Evolutionary conservation across 1,284 basidiomycete species (phyloP).

Genomic region (Cryptococcus sp.): DNA sequence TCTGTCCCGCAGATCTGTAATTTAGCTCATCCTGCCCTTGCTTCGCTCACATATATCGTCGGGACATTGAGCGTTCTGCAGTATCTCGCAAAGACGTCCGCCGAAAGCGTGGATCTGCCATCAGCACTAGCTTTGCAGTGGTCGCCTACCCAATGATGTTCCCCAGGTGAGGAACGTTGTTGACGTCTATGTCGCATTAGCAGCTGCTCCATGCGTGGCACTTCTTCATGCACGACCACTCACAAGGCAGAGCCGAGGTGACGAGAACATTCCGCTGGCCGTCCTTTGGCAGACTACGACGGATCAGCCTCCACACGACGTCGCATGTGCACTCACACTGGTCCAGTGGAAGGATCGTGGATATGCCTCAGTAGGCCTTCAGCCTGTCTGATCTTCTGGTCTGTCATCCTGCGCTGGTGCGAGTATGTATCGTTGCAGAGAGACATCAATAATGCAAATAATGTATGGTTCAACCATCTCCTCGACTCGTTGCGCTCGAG

Average conservation of each 20-base stretch:
- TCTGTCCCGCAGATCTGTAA: conserved; percentile 93
- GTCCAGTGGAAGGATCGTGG: conserved; percentile 40
- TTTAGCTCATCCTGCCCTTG: conserved; percentile 38
- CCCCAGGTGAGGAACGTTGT: conserved; percentile 98
- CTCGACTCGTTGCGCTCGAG: neutral
- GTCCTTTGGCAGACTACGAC: conserved; percentile 71
- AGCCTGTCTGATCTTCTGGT: conserved; percentile 65
- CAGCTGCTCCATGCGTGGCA: neutral
- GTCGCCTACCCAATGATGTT: conserved; percentile 89
- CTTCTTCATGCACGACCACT: conserved; percentile 13
- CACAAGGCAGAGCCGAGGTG: conserved; percentile 89
- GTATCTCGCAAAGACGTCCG: conserved; percentile 94
- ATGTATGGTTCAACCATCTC: neutral
- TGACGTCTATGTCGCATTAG: conserved; percentile 64
- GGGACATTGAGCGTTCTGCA: conserved; percentile 59
- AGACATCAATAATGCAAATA: neutral
- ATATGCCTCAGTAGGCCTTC: conserved; percentile 64
- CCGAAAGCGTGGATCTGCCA: conserved; percentile 64
- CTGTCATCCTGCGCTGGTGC: conserved; percentile 22
- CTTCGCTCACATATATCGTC: conserved; percentile 50
- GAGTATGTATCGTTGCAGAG: neutral
- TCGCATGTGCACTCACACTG: conserved; percentile 42
- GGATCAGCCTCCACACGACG: conserved; percentile 13
- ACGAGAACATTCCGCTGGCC: conserved; percentile 87
- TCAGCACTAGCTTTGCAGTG: neutral